Evolutionary conservation across 768 basidiomycete genomes (phyloP).

Genomic region (Aureoboletus auriporus): DNA sequence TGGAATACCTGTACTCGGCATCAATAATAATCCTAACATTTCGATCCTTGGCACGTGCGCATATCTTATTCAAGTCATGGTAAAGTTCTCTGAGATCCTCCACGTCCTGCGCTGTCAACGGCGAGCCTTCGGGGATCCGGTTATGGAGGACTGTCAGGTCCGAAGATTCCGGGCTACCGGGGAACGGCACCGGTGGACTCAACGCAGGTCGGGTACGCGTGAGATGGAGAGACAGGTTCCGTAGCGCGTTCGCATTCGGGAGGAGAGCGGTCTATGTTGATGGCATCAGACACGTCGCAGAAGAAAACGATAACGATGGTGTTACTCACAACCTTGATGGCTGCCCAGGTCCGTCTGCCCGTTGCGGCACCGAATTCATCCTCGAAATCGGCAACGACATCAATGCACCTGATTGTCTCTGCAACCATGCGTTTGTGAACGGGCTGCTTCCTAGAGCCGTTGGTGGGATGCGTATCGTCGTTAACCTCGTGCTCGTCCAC

Average conservation of each 20-base stretch:
- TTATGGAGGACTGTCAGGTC: slow-evolving; percentile 54
- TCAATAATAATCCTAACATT: slow-evolving; percentile 75
- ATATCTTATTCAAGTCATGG: slow-evolving; percentile 60
- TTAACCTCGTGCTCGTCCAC: slow-evolving; percentile 61
- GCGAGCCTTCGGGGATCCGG: slow-evolving; percentile 12
- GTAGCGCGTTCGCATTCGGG: slow-evolving; percentile 56
- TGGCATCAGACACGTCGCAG: background rate
- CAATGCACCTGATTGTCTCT: slow-evolving; percentile 74
- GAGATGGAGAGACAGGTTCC: slow-evolving; percentile 59
- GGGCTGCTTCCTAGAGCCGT: slow-evolving; percentile 13
- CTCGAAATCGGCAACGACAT: slow-evolving; percentile 81
- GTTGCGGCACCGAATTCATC: slow-evolving; percentile 33
- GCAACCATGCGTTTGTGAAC: slow-evolving; percentile 61
- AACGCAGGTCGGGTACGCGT: slow-evolving; percentile 37
- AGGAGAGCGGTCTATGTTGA: slow-evolving; percentile 59
- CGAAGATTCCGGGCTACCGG: slow-evolving; percentile 57
- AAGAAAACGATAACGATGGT: background rate
- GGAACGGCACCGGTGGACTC: slow-evolving; percentile 49
- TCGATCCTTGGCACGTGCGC: slow-evolving; percentile 53
- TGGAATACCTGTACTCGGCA: slow-evolving; percentile 60
- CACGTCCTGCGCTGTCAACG: slow-evolving; percentile 55
- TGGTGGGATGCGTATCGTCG: slow-evolving; percentile 8
- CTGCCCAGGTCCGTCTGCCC: slow-evolving; percentile 73
- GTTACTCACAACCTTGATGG: slow-evolving; percentile 69
- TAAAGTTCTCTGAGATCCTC: slow-evolving; percentile 56